A percentile compares a stretch with the other conserved stretches of the same genome.
Conservation (phyloP, 164 flowering plant species). For the Nymphaea colorata region DNA sequence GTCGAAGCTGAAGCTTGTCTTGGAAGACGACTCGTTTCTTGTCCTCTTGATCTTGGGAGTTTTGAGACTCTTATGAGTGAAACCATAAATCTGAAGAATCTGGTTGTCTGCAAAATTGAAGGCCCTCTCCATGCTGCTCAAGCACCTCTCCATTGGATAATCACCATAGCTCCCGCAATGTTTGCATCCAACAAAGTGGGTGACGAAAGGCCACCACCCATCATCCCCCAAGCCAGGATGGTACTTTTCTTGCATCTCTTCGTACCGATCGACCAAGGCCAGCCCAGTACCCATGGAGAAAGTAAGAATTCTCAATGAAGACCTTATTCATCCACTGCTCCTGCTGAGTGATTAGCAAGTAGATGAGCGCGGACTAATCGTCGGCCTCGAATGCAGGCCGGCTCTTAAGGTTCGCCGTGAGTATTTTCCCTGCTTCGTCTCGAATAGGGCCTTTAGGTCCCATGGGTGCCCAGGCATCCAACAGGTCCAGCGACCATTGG, state of each 20-base stretch:
- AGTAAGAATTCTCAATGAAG: conserved; percentile 68
- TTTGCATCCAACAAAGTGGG: conserved; percentile 95
- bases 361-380: conserved; percentile 89
- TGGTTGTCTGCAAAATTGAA: conserved; percentile 94
- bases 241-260: conserved; percentile 83
- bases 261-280: conserved; percentile 76
- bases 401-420: conserved; percentile 66
- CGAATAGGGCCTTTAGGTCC: conserved; percentile 79
- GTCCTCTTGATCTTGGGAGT: conserved; percentile 74
- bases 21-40: conserved; percentile 64
- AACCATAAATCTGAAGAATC: conserved; percentile 78
- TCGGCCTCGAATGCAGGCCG: conserved; percentile 89
- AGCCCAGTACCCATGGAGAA: conserved; percentile 81
- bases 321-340: conserved; percentile 67
- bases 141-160: conserved; percentile 75
- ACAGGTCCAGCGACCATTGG: conserved; percentile 88
- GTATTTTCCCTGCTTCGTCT: conserved; percentile 74
- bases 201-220: conserved; percentile 96
- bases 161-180: conserved; percentile 93
- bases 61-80: conserved; percentile 66
- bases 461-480: conserved; percentile 92
- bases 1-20: conserved; percentile 56
- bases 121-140: conserved; percentile 87
- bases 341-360: conserved; percentile 58
- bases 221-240: conserved; percentile 89